phyloP scores from a whole-genome alignment of 2,329 filamentous ascomycete species.

The Cercospora beticola region DNA sequence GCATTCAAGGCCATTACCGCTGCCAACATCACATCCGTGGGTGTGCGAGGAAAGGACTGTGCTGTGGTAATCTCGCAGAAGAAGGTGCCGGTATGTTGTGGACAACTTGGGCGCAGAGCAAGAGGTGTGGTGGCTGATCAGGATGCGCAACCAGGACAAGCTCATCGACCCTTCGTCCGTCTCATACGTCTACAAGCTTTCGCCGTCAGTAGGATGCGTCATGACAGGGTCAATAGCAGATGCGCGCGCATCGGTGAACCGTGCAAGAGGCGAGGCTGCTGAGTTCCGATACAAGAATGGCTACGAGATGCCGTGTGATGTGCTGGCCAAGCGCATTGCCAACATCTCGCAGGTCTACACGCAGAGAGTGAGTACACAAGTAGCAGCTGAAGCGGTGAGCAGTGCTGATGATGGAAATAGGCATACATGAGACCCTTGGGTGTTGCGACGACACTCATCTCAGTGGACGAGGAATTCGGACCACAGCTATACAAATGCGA shows the following conservation, averaged over 20 bases:
- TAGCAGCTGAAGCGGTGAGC: neutral
- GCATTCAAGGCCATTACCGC: constrained; percentile 99
- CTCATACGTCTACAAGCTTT: constrained; percentile 95
- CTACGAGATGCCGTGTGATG: constrained; percentile 99
- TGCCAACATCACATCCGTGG: constrained; percentile 97
- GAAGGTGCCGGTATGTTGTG: constrained; percentile 85
- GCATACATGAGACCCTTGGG: constrained; percentile 98
- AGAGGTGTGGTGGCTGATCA: constrained; percentile 21
- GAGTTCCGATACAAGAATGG: constrained; percentile 99
- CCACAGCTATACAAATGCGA: constrained; percentile 98
- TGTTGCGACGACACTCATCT: constrained; percentile 91
- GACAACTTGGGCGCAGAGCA: neutral
- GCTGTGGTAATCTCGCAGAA: constrained; percentile 98
- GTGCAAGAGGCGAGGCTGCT: constrained; percentile 91
- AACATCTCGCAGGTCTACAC: constrained; percentile 99
- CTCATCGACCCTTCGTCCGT: constrained; percentile 96
- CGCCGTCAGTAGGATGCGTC: constrained; percentile 92
- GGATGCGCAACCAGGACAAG: constrained; percentile 73
- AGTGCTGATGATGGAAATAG: constrained; percentile 48
- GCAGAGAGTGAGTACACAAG: constrained; percentile 67
- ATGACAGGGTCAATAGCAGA: constrained; percentile 99
- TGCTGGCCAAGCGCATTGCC: constrained; percentile 90
- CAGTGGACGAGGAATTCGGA: constrained; percentile 85
- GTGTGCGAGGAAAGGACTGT: constrained; percentile 92
- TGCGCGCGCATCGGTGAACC: constrained; percentile 86